These are phyloP conservation scores for Dipteronia sinensis DNA, from an alignment of 345 rosid genomes.

Conservation along the genomic window DNA sequence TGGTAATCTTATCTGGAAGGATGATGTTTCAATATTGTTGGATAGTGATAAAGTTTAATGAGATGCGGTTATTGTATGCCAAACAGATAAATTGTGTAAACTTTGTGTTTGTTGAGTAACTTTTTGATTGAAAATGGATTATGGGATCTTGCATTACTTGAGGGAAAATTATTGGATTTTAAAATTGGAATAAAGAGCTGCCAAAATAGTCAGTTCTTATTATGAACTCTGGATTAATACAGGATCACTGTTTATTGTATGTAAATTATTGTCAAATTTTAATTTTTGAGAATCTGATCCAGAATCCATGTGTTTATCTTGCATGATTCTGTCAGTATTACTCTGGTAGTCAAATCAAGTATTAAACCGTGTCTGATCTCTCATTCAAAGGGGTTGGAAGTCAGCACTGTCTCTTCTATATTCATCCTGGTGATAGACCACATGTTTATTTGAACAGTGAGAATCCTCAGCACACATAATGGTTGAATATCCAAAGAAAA, in stretches of 20 bases:
- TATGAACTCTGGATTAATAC: not conserved
- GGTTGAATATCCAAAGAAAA: conserved; percentile 4
- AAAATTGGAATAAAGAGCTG: not conserved
- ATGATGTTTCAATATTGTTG: conserved; percentile 30
- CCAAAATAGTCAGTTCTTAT: not conserved
- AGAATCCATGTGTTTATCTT: not conserved
- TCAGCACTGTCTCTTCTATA: conserved; percentile 14
- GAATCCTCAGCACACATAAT: not conserved
- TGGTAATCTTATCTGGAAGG: conserved; percentile 51
- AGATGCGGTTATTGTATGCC: conserved; percentile 15
- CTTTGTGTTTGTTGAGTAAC: not conserved
- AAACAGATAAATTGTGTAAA: conserved; percentile 7
- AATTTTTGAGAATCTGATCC: not conserved
- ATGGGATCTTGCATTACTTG: conserved; percentile 2
- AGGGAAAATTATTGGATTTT: not conserved
- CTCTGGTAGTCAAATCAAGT: not conserved
- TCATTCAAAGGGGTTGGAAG: conserved; percentile 7
- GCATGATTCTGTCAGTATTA: conserved; percentile 4
- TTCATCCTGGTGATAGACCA: conserved; percentile 9
- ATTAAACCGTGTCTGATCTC: not conserved
- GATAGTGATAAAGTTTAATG: conserved; percentile 29
- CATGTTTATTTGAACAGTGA: conserved; percentile 1
- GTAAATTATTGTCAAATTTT: not conserved
- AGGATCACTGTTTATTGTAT: not conserved
- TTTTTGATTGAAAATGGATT: conserved; percentile 13